Conservation (phyloP, 2,329 filamentous ascomycete species). For the Lanzia echinophila region DNA sequence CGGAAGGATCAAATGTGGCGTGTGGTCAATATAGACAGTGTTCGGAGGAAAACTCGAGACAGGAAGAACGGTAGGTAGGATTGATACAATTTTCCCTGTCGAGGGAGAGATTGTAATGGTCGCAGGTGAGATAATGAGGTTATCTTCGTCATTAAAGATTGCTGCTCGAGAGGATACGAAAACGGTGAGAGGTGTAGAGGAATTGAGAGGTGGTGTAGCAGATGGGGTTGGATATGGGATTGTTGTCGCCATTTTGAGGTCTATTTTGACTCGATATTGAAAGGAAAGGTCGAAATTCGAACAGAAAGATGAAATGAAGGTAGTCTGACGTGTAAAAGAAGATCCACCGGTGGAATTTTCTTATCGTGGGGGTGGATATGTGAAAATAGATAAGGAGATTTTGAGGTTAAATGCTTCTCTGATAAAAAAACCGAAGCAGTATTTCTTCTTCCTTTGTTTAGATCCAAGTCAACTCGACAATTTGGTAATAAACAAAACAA, state of each 20-base stretch:
- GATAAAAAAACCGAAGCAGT: neutral
- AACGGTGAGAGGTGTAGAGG: conserved; percentile 53
- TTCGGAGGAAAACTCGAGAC: conserved; percentile 64
- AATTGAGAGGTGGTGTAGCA: conserved; percentile 25
- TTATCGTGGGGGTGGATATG: conserved; percentile 6
- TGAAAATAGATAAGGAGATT: conserved; percentile 1
- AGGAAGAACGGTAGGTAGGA: conserved; percentile 70
- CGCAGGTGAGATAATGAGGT: conserved; percentile 63
- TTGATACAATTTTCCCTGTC: conserved; percentile 78
- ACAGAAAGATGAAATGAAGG: neutral
- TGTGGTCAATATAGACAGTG: conserved; percentile 74
- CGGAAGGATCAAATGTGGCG: conserved; percentile 76
- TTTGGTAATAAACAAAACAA: neutral
- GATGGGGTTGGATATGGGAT: conserved; percentile 26
- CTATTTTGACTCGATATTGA: neutral
- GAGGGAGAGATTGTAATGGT: conserved; percentile 71
- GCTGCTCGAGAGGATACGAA: conserved; percentile 80
- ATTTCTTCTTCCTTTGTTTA: conserved; percentile 1
- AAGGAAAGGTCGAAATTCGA: neutral
- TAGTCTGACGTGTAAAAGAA: neutral
- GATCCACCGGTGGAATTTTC: neutral
- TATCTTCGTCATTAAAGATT: conserved; percentile 60
- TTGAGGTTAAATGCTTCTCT: too few species aligned
- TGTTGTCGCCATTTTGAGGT: conserved; percentile 18
- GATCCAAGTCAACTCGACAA: neutral